phyloP scores from a whole-genome alignment of 257 asterid genomes.

The Jacaranda copaia region DNA sequence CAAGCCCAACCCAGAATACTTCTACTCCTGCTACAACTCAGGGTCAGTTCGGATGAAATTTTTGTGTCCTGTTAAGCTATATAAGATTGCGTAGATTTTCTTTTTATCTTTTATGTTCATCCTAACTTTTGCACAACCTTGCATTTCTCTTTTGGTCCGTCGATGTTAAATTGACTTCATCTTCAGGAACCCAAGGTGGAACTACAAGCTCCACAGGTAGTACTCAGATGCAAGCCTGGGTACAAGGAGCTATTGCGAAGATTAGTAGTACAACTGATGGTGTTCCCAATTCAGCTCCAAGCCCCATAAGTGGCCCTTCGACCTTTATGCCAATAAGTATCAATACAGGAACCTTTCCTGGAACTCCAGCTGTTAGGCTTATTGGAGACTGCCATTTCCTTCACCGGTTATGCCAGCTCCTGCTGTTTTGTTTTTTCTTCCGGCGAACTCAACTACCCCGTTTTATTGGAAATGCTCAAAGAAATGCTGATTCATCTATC shows the following conservation, averaged over 20 bases:
- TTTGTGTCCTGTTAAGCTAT: neutral
- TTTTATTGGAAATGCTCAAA: slow-evolving; percentile 71
- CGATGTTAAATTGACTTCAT: slow-evolving; percentile 15
- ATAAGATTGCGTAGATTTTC: neutral
- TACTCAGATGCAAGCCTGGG: slow-evolving; percentile 97
- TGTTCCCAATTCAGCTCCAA: slow-evolving; percentile 84
- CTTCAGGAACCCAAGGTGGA: slow-evolving; percentile 78
- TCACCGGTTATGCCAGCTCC: slow-evolving; percentile 94
- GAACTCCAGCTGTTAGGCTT: slow-evolving; percentile 99
- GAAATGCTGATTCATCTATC: slow-evolving; percentile 73
- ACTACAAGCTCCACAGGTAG: slow-evolving; percentile 87
- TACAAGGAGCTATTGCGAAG: slow-evolving; percentile 99
- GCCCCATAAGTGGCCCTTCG: slow-evolving; percentile 85
- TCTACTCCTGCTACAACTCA: slow-evolving; percentile 74
- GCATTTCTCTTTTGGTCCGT: neutral
- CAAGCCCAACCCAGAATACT: slow-evolving; percentile 86
- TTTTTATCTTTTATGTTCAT: neutral
- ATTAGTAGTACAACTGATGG: slow-evolving; percentile 87
- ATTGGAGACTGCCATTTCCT: slow-evolving; percentile 99
- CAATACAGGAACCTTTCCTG: slow-evolving; percentile 98
- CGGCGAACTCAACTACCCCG: slow-evolving; percentile 90
- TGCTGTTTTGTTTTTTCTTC: slow-evolving; percentile 94
- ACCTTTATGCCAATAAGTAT: slow-evolving; percentile 94
- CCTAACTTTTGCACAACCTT: slow-evolving; percentile 31
- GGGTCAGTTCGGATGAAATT: slow-evolving; percentile 54